phyloP scores from a whole-genome alignment of 2,329 filamentous ascomycete genomes.

The Penicillium sp. region DNA sequence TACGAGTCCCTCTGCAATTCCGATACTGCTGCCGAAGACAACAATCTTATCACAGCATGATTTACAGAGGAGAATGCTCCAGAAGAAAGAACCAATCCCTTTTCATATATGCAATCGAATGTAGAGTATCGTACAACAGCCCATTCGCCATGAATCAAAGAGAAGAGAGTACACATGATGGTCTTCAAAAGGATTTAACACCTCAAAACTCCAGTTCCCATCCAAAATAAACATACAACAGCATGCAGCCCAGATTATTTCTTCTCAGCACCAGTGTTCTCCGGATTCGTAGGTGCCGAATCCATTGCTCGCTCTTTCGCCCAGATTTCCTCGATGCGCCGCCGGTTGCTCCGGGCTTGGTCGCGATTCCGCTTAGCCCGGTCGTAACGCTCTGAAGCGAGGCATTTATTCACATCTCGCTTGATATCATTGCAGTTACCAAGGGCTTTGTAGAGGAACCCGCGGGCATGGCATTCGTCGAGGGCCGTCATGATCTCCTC shows the following conservation, averaged over 20 bases:
- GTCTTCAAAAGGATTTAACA: no score
- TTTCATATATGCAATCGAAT: no score
- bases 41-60: no score
- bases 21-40: neutral
- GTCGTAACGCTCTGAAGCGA: conserved; percentile 75
- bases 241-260: conserved; percentile 13
- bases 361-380: conserved; percentile 75
- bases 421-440: conserved; percentile 91
- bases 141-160: no score
- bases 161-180: conserved; percentile 13
- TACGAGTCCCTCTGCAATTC: neutral
- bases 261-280: conserved; percentile 10
- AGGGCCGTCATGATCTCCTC: conserved; percentile 90
- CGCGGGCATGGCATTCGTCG: conserved; percentile 89
- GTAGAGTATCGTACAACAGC: no score
- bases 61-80: no score
- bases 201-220: conserved; percentile 11
- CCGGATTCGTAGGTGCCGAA: conserved; percentile 9
- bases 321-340: conserved; percentile 74
- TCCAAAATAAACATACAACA: conserved; percentile 1
- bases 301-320: conserved; percentile 53
- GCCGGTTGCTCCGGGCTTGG: conserved; percentile 65
- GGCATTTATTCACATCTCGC: conserved; percentile 75
- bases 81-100: no score
- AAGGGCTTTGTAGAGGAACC: conserved; percentile 86